phyloP scores from a whole-genome alignment of 345 rosid genomes.

The Anacardium occidentale region DNA sequence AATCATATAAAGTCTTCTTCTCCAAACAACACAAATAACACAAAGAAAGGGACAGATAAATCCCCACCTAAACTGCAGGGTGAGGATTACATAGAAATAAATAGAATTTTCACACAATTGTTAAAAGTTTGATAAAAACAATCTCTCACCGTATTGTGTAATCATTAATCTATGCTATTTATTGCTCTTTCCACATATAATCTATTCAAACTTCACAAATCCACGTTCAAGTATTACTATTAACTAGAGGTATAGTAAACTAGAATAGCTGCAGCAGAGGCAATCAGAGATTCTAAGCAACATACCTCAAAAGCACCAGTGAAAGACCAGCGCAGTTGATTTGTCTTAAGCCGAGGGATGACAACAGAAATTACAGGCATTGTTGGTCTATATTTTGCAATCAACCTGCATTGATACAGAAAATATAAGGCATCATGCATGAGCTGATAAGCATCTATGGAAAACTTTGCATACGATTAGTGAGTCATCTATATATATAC shows the following conservation, averaged over 20 bases:
- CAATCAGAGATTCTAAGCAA: constrained; percentile 1
- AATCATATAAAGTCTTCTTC: background rate
- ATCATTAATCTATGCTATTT: no score
- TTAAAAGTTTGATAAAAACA: background rate
- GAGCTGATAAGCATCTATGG: background rate
- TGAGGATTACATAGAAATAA: background rate
- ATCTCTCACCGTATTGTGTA: background rate
- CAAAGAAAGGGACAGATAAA: background rate
- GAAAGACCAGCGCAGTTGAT: constrained; percentile 69
- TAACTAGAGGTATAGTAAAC: background rate
- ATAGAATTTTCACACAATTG: background rate
- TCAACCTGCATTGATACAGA: constrained; percentile 40
- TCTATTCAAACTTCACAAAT: background rate
- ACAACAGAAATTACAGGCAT: constrained; percentile 85
- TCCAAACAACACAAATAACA: background rate
- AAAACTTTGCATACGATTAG: background rate
- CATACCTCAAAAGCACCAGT: constrained; percentile 69
- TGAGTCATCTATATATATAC: background rate
- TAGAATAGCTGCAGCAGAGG: background rate
- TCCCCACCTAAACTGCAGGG: no score
- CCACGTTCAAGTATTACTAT: background rate
- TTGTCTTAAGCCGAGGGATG: constrained; percentile 66
- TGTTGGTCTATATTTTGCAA: constrained; percentile 79
- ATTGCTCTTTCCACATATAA: background rate
- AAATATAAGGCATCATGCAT: background rate